phyloP scores from a whole-genome alignment of 2,329 filamentous ascomycete genomes.

The Zopfia rhizophila region DNA sequence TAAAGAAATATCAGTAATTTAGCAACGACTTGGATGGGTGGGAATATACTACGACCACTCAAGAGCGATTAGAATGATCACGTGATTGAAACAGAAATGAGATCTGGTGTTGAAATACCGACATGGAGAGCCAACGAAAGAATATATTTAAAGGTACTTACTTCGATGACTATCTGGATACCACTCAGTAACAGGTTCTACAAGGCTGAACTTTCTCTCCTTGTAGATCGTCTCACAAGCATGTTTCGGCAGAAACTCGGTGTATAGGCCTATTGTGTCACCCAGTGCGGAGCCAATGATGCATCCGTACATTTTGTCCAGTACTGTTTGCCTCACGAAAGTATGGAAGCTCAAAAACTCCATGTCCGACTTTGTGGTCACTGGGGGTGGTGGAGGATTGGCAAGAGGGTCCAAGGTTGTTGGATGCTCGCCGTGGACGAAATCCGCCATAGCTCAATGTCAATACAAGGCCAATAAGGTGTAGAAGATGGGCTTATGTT shows the following conservation, averaged over 20 bases:
- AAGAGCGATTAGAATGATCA: too few relatives aligned
- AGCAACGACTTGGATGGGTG: too few relatives aligned
- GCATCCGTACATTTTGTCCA: slow-evolving; percentile 56
- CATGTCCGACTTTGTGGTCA: slow-evolving; percentile 4
- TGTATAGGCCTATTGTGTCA: slow-evolving; percentile 66
- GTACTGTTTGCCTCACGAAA: slow-evolving; percentile 38
- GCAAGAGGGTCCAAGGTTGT: background rate
- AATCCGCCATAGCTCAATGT: slow-evolving; percentile 19
- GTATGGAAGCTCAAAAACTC: slow-evolving; percentile 39
- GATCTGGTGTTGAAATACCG: too few relatives aligned
- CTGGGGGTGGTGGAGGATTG: background rate
- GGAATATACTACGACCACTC: too few relatives aligned
- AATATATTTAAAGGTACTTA: too few relatives aligned
- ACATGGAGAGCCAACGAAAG: slow-evolving; percentile 22
- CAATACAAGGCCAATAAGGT: background rate
- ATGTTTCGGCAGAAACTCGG: slow-evolving; percentile 60
- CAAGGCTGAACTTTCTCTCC: slow-evolving; percentile 53
- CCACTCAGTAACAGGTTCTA: slow-evolving; percentile 53
- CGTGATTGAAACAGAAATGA: too few relatives aligned
- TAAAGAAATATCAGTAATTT: slow-evolving; percentile 16
- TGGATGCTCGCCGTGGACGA: slow-evolving; percentile 23
- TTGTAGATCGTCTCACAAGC: slow-evolving; percentile 52
- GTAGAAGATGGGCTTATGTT: too few relatives aligned
- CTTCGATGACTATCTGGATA: slow-evolving; percentile 59
- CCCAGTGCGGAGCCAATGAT: slow-evolving; percentile 64